Conservation (phyloP, 2,329 filamentous ascomycete genomes). For the Verticillium zaregamsianum region DNA sequence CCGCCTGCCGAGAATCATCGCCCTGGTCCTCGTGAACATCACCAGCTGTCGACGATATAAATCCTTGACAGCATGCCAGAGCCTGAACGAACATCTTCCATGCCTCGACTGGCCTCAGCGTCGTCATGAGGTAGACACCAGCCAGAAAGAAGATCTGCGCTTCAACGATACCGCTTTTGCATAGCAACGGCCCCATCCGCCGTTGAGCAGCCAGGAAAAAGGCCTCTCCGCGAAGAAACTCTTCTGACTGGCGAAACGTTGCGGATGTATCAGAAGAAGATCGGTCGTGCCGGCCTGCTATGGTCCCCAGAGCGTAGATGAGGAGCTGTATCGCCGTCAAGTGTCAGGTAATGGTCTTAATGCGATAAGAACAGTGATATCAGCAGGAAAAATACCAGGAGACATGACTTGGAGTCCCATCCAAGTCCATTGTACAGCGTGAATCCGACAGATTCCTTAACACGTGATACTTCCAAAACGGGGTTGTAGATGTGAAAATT, state of each 20-base stretch:
- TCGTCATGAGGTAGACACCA: slow-evolving; percentile 14
- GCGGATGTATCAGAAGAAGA: not conserved
- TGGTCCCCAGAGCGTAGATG: not conserved
- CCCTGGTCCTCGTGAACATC: not conserved
- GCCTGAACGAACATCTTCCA: slow-evolving; percentile 15
- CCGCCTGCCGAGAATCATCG: not conserved
- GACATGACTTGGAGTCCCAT: slow-evolving; percentile 9
- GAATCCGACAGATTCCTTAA: not conserved
- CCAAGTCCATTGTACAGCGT: slow-evolving; percentile 5
- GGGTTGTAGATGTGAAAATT: slow-evolving; percentile 2
- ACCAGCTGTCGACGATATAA: not conserved
- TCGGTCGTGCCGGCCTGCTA: not conserved
- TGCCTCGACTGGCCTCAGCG: slow-evolving; percentile 9
- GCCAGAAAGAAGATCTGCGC: slow-evolving; percentile 13
- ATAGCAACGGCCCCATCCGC: slow-evolving; percentile 10
- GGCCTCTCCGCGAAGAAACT: slow-evolving; percentile 1
- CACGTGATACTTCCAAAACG: not conserved
- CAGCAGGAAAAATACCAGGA: slow-evolving; percentile 1
- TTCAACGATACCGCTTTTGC: slow-evolving; percentile 5
- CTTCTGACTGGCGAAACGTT: not conserved
- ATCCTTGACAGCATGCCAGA: slow-evolving; percentile 8
- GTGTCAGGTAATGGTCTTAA: not conserved
- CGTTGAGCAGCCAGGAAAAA: slow-evolving; percentile 6
- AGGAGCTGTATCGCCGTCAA: not conserved
- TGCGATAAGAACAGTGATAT: too few relatives aligned